Conservation (phyloP, 805 yeast genomes). For the Candida ipomoeae region DNA sequence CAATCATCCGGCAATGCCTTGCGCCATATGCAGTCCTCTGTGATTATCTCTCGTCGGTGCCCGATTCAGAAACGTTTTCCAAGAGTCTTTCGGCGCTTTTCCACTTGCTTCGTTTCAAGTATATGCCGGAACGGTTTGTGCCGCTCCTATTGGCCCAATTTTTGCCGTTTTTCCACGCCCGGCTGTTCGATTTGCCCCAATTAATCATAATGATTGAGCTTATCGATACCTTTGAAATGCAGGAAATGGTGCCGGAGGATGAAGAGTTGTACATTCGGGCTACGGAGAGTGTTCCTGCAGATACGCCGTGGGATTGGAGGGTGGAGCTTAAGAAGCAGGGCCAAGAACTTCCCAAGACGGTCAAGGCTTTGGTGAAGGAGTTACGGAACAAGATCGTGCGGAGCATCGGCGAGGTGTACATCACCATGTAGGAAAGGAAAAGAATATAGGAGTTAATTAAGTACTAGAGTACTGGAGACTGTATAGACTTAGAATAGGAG, state of each 20-base stretch:
- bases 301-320: constrained; percentile 37
- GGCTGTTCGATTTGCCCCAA: constrained; percentile 20
- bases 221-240: constrained; percentile 33
- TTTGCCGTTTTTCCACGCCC: constrained; percentile 34
- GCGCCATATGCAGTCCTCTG: constrained; percentile 67
- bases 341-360: constrained; percentile 22
- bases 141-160: constrained; percentile 50
- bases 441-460: neutral
- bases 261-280: constrained; percentile 31
- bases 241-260: constrained; percentile 26
- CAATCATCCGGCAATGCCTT: constrained; percentile 61
- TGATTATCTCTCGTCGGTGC: constrained; percentile 40
- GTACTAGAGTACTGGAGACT: neutral
- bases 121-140: constrained; percentile 45
- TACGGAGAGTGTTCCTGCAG: constrained; percentile 19
- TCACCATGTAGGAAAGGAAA: constrained; percentile 11
- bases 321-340: constrained; percentile 16
- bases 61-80: constrained; percentile 4
- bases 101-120: constrained; percentile 42
- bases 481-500: neutral
- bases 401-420: constrained; percentile 34
- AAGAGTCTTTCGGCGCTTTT: constrained; percentile 42
- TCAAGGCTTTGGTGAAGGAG: constrained; percentile 22
- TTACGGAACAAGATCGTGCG: constrained; percentile 32
- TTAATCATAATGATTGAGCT: constrained; percentile 28